Evolutionary conservation across 176 grass and related monocot genomes (phyloP).

Genomic region (Hyparrhenia diplandra): DNA sequence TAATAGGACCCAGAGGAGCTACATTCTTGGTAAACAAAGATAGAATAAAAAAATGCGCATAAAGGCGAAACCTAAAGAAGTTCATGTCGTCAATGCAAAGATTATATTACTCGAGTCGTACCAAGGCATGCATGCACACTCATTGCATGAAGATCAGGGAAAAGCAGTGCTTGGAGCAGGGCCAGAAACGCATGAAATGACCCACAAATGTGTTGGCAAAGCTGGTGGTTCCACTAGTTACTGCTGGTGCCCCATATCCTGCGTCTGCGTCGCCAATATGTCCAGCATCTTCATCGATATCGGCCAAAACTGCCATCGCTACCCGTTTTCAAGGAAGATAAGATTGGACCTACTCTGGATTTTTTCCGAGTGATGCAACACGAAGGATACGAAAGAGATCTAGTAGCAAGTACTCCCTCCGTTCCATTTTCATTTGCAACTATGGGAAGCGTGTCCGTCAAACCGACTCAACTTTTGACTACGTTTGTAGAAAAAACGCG

Average conservation of each 20-base stretch:
- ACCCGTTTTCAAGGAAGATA: neutral
- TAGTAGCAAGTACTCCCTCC: too few relatives aligned
- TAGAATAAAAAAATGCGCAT: neutral
- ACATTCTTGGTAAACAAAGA: neutral
- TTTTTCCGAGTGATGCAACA: neutral
- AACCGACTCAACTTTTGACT: too few relatives aligned
- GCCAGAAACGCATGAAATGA: constrained; percentile 9
- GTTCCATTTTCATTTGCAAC: too few relatives aligned
- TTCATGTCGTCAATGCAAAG: neutral
- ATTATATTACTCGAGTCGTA: neutral
- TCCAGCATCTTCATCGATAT: constrained; percentile 23
- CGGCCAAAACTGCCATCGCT: neutral
- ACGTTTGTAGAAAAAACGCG: too few relatives aligned
- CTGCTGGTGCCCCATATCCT: neutral
- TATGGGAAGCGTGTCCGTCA: too few relatives aligned
- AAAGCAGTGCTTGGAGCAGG: constrained; percentile 13
- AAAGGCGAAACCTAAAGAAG: neutral
- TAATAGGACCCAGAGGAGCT: too few relatives aligned
- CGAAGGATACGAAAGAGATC: neutral
- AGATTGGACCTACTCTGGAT: neutral
- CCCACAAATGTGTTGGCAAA: constrained; percentile 18
- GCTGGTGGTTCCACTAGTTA: constrained; percentile 28
- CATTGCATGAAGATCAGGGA: constrained; percentile 19
- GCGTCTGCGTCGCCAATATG: constrained; percentile 4
- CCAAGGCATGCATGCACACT: constrained; percentile 20